Conservation (phyloP, 2,329 filamentous ascomycete genomes). For the Chaetoscypha palmicola region DNA sequence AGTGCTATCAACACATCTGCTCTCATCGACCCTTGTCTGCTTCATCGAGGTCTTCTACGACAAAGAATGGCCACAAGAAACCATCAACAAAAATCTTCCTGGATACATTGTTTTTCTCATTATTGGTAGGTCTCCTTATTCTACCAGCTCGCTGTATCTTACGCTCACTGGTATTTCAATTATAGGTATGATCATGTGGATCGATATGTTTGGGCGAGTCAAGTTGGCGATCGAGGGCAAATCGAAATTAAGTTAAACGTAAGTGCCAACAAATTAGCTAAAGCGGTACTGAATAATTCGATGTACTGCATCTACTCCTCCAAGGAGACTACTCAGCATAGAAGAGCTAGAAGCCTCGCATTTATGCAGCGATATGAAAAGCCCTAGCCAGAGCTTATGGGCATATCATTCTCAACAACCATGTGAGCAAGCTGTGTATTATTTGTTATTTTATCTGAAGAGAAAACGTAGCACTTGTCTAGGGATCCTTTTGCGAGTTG, state of each 20-base stretch:
- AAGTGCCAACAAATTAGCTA: too few relatives aligned
- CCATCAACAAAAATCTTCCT: conserved; percentile 3
- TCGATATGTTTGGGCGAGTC: conserved; percentile 1
- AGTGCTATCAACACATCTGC: background rate
- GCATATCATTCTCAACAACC: too few relatives aligned
- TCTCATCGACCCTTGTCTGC: background rate
- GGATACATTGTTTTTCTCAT: background rate
- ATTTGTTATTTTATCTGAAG: too few relatives aligned
- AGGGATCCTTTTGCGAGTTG: too few relatives aligned
- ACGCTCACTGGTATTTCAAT: background rate
- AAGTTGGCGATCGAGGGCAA: background rate
- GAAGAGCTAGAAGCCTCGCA: too few relatives aligned
- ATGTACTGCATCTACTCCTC: too few relatives aligned
- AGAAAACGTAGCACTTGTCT: too few relatives aligned
- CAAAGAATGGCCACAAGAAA: conserved; percentile 2
- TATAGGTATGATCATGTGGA: conserved; percentile 1
- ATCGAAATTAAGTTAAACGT: conserved; percentile 1
- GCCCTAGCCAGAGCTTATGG: too few relatives aligned
- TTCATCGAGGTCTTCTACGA: background rate
- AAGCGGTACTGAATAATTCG: too few relatives aligned
- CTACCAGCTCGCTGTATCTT: background rate
- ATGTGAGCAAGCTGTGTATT: too few relatives aligned
- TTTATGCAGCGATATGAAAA: too few relatives aligned
- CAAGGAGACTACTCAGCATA: too few relatives aligned
- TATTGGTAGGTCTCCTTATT: background rate